Evolutionary conservation across 345 rosid genomes (phyloP).

Genomic region (Populus tremula): DNA sequence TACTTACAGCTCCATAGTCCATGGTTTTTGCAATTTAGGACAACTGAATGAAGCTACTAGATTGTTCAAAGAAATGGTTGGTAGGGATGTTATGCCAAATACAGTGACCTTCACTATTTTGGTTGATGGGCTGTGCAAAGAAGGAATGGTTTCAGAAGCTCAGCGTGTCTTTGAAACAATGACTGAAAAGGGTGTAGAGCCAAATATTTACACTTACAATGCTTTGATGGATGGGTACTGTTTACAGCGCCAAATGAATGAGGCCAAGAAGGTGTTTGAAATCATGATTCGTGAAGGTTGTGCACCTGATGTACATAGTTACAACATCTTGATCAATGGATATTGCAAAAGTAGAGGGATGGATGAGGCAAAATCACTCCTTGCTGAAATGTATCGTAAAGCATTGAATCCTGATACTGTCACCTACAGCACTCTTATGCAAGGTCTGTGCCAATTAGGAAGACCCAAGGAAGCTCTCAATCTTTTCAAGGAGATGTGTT

Average conservation of each 20-base stretch:
- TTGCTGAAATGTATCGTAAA: background rate
- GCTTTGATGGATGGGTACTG: background rate
- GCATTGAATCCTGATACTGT: background rate
- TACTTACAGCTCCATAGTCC: background rate
- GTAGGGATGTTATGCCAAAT: background rate
- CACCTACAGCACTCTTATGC: background rate
- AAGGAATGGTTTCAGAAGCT: conserved; percentile 4
- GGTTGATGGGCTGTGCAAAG: conserved; percentile 9
- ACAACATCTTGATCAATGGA: background rate
- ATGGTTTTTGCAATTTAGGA: background rate
- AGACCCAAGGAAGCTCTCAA: background rate
- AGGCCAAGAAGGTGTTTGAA: background rate
- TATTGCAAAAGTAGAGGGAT: background rate
- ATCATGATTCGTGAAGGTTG: background rate
- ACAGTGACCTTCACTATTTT: background rate
- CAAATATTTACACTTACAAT: background rate
- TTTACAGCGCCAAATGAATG: background rate
- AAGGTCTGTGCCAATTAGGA: background rate
- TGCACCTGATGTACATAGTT: background rate
- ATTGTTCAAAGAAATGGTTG: background rate
- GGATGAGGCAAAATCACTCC: conserved; percentile 1
- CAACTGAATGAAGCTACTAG: background rate
- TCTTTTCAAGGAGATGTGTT: background rate
- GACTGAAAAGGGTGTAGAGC: background rate
- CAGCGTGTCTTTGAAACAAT: background rate